Conservation (phyloP, 1,284 basidiomycete genomes). For the Ceratobasidium sp. region DNA sequence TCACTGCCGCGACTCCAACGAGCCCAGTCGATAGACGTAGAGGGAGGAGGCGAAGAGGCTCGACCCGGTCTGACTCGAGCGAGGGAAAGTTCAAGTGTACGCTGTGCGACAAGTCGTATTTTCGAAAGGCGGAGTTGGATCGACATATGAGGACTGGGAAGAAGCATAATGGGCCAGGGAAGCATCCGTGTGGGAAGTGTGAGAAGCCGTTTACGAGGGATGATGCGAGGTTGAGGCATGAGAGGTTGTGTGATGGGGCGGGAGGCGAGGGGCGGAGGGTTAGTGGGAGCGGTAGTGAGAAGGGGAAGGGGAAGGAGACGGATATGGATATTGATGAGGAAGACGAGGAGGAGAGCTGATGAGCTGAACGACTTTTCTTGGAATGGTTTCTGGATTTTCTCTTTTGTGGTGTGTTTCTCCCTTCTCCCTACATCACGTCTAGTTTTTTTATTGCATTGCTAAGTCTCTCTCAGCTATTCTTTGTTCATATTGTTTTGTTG, state of each 20-base stretch:
- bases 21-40: not conserved
- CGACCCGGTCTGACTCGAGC: not conserved
- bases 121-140: slow-evolving; percentile 26
- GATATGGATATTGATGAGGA: slow-evolving; percentile 3
- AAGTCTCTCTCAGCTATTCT: not conserved
- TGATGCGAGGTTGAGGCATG: slow-evolving; percentile 36
- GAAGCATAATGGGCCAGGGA: not conserved
- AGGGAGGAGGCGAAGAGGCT: not conserved
- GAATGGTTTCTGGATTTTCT: not conserved
- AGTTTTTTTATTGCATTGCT: no score
- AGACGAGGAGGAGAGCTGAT: no score
- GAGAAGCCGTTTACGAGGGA: slow-evolving; percentile 18
- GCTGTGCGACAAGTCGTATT: slow-evolving; percentile 20
- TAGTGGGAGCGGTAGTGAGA: not conserved
- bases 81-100: slow-evolving; percentile 1
- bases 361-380: not conserved
- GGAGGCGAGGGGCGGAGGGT: not conserved
- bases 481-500: not conserved
- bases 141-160: slow-evolving; percentile 22
- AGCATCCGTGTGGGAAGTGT: slow-evolving; percentile 17
- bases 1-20: not conserved
- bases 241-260: slow-evolving; percentile 24
- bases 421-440: no score
- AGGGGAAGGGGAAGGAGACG: slow-evolving; percentile 11
- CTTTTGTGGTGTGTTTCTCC: no score